Percentiles rank a stretch among this genome's conserved stretches.
Evolutionary conservation across 2,329 filamentous ascomycete species (phyloP).

Genomic region (Claviceps humidiphila): DNA sequence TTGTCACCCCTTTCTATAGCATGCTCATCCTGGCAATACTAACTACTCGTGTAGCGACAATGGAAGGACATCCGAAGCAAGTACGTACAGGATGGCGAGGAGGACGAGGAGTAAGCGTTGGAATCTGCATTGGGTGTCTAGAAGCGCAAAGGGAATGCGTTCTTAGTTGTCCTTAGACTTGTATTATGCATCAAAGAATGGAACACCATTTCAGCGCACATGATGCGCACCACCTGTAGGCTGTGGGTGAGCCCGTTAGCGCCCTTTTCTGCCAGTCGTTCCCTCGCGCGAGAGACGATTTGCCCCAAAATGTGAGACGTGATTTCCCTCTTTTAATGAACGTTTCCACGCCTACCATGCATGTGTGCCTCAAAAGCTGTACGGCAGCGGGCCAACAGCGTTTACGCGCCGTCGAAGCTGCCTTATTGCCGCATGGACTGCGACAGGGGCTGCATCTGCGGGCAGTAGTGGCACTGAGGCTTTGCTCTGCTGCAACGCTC

Average conservation of each 20-base stretch:
- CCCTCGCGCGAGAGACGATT: background rate
- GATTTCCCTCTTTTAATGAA: background rate
- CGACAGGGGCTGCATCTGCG: constrained; percentile 3
- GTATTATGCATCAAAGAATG: constrained; percentile 21
- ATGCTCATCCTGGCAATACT: constrained; percentile 10
- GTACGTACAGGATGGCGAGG: constrained; percentile 63
- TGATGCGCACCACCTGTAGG: background rate
- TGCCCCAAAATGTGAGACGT: background rate
- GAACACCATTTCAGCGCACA: constrained; percentile 7
- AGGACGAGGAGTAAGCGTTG: constrained; percentile 38
- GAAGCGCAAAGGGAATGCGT: constrained; percentile 9
- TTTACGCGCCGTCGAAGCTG: background rate
- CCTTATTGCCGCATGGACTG: background rate
- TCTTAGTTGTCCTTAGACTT: constrained; percentile 14
- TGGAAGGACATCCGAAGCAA: constrained; percentile 97
- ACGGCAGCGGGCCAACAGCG: too few relatives aligned
- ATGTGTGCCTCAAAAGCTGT: too few relatives aligned
- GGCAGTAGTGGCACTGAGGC: too few relatives aligned
- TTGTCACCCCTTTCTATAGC: too few relatives aligned
- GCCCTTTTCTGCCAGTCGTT: background rate
- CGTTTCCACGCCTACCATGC: too few relatives aligned
- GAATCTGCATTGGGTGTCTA: background rate
- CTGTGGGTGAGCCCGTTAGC: background rate
- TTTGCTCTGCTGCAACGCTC: background rate
- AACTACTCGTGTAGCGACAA: constrained; percentile 57